These are phyloP conservation scores for Metarhizium robertsii DNA, from an alignment of 2,329 filamentous ascomycete species.

Conservation along the genomic window DNA sequence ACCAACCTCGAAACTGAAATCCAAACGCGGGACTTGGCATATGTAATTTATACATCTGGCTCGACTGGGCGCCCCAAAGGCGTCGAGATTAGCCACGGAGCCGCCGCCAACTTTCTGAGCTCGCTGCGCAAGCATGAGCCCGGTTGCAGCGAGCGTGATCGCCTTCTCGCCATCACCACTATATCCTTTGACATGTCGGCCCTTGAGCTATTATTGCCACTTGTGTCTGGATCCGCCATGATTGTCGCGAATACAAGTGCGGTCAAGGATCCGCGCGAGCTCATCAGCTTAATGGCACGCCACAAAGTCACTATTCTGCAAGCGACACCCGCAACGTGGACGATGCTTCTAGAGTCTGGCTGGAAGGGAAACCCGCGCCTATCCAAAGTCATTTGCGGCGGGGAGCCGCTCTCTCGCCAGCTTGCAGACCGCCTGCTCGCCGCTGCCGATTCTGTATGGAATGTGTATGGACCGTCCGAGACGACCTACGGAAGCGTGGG, in stretches of 20 bases:
- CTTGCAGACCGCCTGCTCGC: neutral
- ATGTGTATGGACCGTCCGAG: conserved; percentile 18
- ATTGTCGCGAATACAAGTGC: neutral
- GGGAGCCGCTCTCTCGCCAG: neutral
- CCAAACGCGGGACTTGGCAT: neutral
- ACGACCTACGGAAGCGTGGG: conserved; percentile 11
- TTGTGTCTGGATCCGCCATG: conserved; percentile 6
- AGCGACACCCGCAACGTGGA: neutral
- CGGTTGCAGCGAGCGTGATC: conserved; percentile 8
- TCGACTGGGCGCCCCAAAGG: conserved; percentile 11
- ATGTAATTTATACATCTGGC: conserved; percentile 8
- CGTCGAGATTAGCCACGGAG: neutral
- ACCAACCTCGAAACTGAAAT: neutral
- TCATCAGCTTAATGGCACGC: neutral
- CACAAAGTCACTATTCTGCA: neutral
- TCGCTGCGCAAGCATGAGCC: conserved; percentile 4
- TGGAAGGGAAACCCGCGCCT: neutral
- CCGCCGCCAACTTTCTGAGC: neutral
- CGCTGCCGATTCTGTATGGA: neutral
- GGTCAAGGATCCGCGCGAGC: neutral
- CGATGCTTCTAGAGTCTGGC: neutral
- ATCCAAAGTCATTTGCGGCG: neutral
- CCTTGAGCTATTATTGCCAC: conserved; percentile 10
- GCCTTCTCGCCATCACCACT: conserved; percentile 11
- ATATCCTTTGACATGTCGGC: conserved; percentile 12